Percentiles rank a stretch among this genome's conserved stretches.
These are phyloP conservation scores for Rhytidiadelphus loreus DNA, from an alignment of 225 moss, liverwort and hornwort genomes.

Conservation along the genomic window DNA sequence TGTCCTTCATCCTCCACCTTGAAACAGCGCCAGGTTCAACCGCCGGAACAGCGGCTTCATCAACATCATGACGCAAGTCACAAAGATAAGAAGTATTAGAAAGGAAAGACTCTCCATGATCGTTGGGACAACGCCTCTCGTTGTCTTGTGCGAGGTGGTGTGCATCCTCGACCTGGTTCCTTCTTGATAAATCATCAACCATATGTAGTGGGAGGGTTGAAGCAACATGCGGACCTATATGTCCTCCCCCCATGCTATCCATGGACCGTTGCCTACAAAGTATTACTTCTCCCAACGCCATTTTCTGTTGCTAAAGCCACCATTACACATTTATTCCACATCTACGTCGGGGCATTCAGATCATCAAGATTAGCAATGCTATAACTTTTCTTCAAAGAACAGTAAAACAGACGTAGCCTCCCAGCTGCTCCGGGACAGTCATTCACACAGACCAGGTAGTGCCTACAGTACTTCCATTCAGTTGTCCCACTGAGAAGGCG, in stretches of 20 bases:
- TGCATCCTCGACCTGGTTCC: slow-evolving; percentile 43
- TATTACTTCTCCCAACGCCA: slow-evolving; percentile 83
- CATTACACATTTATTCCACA: slow-evolving; percentile 42
- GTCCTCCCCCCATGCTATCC: slow-evolving; percentile 81
- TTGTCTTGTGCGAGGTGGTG: slow-evolving; percentile 36
- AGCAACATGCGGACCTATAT: slow-evolving; percentile 42
- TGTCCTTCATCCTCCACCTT: slow-evolving; percentile 98
- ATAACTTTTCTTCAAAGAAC: not conserved
- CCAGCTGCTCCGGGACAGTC: not conserved
- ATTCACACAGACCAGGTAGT: not conserved
- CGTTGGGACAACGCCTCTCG: slow-evolving; percentile 3
- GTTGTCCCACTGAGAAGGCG: slow-evolving; percentile 17
- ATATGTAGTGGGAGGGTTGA: slow-evolving; percentile 21
- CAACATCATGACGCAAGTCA: slow-evolving; percentile 87
- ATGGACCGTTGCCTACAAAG: slow-evolving; percentile 88
- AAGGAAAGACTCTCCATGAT: slow-evolving; percentile 38
- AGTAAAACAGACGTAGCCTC: not conserved
- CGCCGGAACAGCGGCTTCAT: slow-evolving; percentile 40
- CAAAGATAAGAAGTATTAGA: slow-evolving; percentile 62
- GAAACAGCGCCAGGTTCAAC: slow-evolving; percentile 64
- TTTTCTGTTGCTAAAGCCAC: slow-evolving; percentile 37
- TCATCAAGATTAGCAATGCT: not conserved
- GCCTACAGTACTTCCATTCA: not conserved
- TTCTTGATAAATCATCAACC: slow-evolving; percentile 51
- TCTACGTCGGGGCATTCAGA: not conserved